A percentile compares a stretch with the other conserved stretches of the same genome.
Conservation (phyloP, 257 asterid species). For the Leonotis leonurus region DNA sequence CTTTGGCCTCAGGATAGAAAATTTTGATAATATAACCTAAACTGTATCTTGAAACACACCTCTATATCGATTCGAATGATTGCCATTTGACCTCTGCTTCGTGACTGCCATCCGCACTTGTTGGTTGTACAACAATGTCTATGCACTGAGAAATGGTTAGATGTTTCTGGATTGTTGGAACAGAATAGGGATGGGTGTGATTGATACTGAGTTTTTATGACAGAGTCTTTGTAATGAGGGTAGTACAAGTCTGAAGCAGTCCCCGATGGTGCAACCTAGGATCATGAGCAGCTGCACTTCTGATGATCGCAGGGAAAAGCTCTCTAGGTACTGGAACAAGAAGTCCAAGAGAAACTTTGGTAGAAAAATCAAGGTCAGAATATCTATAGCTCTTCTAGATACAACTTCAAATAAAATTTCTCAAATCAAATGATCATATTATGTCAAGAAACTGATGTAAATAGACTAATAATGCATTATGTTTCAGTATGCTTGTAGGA, state of each 20-base stretch:
- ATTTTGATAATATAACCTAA: too few species aligned
- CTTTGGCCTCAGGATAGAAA: too few species aligned
- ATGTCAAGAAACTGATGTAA: neutral
- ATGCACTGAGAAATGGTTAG: conserved; percentile 38
- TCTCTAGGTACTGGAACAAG: conserved; percentile 74
- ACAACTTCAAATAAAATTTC: too few species aligned
- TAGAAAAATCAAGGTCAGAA: conserved; percentile 70
- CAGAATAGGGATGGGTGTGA: too few species aligned
- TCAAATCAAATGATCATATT: neutral
- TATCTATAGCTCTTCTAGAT: too few species aligned
- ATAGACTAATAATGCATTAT: conserved; percentile 1
- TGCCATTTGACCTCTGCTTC: too few species aligned
- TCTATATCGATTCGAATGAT: too few species aligned
- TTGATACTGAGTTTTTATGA: too few species aligned
- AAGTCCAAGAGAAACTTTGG: conserved; percentile 72
- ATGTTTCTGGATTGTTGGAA: conserved; percentile 39
- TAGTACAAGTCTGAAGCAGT: conserved; percentile 27
- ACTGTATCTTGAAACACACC: too few species aligned
- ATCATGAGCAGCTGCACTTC: conserved; percentile 25
- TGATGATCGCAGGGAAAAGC: conserved; percentile 71
- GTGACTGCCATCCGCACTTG: neutral
- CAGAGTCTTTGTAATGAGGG: conserved; percentile 53
- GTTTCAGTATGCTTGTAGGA: conserved; percentile 88
- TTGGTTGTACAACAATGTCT: too few species aligned
- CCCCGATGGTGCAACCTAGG: conserved; percentile 37